Base-by-base conservation (phyloP, 2,329 filamentous ascomycete genomes). In the Epichloe coenophiala region DNA sequence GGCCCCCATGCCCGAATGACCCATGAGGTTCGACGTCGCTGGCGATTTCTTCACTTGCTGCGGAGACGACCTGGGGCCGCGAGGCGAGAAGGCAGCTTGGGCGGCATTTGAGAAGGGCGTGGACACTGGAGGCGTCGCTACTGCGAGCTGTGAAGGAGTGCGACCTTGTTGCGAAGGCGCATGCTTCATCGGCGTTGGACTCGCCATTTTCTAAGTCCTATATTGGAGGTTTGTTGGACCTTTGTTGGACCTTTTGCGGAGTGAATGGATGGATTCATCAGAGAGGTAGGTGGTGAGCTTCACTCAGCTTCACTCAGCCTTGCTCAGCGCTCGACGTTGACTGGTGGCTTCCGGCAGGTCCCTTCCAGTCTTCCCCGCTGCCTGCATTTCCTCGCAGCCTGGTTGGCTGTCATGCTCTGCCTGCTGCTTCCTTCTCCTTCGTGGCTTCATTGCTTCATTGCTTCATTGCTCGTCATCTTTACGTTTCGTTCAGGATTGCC, bases 41-140 rank as follows among this genome's bases (percentile, higher is more conserved):
- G 80, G 79, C 6, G 79, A 82, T 59, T 80, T 80, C 67, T 79
- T 81, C 40, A 83, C 69, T 51, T 81, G 77, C 62, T 83, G 79
- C 4, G 81, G 81, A 48, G 81, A 84, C 8, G 78, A 81, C 48
- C 73, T 71, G 9, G 70, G 74, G 35, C 72, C 78, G 31, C 68
- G 71, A 4, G 80, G 80, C 2, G 80, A 81, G 60, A 83, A 78
- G 37, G 73, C 77, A n/a, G 73, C 71, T 48, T 76, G 72, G 2
- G 72, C 71, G 42, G 74, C 69, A 38, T 77, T 74, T 51, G 78
- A 82, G 65, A 83, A 83, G 13, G 80, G 80, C 2, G 80, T 84
- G 37, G 80, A 83, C 23, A 81, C 80, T n/a, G 80, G 79, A 13
- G 81, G 81, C 5, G 80, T 83, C 3, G 76, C 78, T 5, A 68